Evolutionary conservation across 331 rosid species (phyloP).

Genomic region (Quercus lobata): DNA sequence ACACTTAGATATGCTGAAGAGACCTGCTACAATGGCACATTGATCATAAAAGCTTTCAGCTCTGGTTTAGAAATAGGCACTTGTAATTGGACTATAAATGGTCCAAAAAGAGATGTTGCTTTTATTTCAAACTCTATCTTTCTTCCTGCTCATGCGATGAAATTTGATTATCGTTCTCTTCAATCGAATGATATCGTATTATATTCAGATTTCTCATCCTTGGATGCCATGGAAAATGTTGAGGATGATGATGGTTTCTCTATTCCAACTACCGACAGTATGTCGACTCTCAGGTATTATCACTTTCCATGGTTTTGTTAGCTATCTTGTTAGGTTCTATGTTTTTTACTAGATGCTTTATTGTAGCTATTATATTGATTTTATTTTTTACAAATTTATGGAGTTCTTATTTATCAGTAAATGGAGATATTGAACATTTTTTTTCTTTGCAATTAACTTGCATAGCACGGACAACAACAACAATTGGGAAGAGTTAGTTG

Average conservation of each 20-base stretch:
- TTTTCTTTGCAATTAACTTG: slow-evolving; percentile 10
- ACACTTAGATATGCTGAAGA: slow-evolving; percentile 72
- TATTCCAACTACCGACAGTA: slow-evolving; percentile 11
- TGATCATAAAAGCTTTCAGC: slow-evolving; percentile 75
- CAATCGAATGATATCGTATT: slow-evolving; percentile 39
- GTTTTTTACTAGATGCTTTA: slow-evolving; percentile 1
- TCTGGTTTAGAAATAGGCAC: slow-evolving; percentile 85
- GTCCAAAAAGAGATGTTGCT: slow-evolving; percentile 68
- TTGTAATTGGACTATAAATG: slow-evolving; percentile 77
- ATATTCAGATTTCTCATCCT: slow-evolving; percentile 78
- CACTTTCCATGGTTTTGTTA: background rate
- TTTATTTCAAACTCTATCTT: slow-evolving; percentile 77
- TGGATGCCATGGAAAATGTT: slow-evolving; percentile 31
- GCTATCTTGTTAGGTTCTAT: slow-evolving; percentile 3
- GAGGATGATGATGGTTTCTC: slow-evolving; percentile 32
- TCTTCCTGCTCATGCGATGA: slow-evolving; percentile 66
- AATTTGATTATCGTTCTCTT: slow-evolving; percentile 60
- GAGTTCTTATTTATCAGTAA: background rate
- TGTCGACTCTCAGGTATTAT: slow-evolving; percentile 38
- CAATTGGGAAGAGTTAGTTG: slow-evolving; percentile 33
- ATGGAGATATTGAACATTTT: background rate
- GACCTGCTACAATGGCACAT: slow-evolving; percentile 71
- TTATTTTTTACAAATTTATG: background rate
- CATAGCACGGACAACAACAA: slow-evolving; percentile 11
- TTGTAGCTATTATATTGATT: background rate